Evolutionary conservation across 345 rosid species (phyloP), one percentile per base, ranked within the genome.

Genomic region (Erodium maritimum): DNA sequence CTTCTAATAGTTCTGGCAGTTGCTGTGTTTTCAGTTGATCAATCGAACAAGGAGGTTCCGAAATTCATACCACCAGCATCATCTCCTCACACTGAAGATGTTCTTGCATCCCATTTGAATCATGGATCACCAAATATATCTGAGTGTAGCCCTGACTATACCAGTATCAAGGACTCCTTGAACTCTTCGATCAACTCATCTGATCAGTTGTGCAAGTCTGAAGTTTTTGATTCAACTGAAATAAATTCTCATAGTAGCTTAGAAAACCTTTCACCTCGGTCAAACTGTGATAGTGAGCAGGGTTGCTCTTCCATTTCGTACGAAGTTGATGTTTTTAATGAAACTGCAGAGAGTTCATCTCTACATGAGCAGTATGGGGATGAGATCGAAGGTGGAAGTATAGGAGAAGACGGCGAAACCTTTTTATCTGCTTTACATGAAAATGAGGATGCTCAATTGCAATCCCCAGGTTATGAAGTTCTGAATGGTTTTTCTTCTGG

Each of bases 391-490:
- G 74, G 66, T 62, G 84, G 57, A 69, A 64, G 24, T 56, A 10
- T 53, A 48, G 67, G 21, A 64, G 89, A 83, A 72, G 94, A 83
- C 65, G 72, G 59, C 61, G 71, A 65, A 51, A 48, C 70, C 1
- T 82, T 84, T 73, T 64, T 81, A 58, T 70, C 80, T 65, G 75
- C 80, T 55, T 69, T 86, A 63, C 82, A 79, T 54, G 56, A 62
- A 19, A 55, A 33, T 19, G 66, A 72, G 58, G 75, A 71, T 62
- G 61, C 66, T 53, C 61, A 23, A 23, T 61, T 58, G 37, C 37
- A 29, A 52, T 14, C 56, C 54, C 62, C 63, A n/a, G 50, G 55
- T 33, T 61, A 56, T 19, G 73, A 61, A 69, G 50, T 50, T 25
- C n/a, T 60, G 45, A 61, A 67, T 70, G 81, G 78, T 50, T 17